These are phyloP conservation scores for Rheum nobile DNA, from an alignment of 148 eudicot species.

Conservation along the genomic window DNA sequence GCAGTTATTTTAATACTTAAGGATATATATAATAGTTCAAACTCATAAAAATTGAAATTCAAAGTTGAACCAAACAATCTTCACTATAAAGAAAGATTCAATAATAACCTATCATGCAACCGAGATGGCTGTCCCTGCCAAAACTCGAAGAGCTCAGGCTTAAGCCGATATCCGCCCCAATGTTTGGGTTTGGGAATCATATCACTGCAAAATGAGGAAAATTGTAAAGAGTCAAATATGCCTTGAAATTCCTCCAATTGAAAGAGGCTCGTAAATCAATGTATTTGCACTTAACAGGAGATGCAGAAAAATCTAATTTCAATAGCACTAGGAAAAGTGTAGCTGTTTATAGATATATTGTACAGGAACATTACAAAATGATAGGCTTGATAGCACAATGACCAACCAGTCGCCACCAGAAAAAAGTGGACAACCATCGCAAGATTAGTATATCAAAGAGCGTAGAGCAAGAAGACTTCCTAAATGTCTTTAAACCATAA, in stretches of 20 bases:
- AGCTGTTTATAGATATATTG: not conserved
- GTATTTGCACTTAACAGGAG: not conserved
- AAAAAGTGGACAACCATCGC: not conserved
- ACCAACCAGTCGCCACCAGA: not conserved
- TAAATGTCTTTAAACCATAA: not conserved
- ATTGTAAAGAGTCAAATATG: not conserved
- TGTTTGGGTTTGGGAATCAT: slow-evolving; percentile 80
- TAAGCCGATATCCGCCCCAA: slow-evolving; percentile 95
- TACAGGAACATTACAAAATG: not conserved
- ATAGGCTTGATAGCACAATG: not conserved
- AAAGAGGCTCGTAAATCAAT: not conserved
- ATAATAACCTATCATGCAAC: slow-evolving; percentile 79
- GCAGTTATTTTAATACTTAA: not conserved
- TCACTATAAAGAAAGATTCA: not conserved
- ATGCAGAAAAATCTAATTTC: not conserved
- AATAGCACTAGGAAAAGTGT: not conserved
- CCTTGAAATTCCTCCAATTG: not conserved
- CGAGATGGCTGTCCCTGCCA: slow-evolving; percentile 99
- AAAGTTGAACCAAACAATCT: not conserved
- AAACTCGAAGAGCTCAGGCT: slow-evolving; percentile 73
- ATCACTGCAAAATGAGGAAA: slow-evolving; percentile 38
- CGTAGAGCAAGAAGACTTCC: not conserved
- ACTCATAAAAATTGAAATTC: no score
- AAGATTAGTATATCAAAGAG: not conserved
- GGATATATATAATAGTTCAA: not conserved